A percentile compares a stretch with the other conserved stretches of the same genome.
Conservation (phyloP, 2,329 filamentous ascomycete species). For the Aurifilum marmelostoma region DNA sequence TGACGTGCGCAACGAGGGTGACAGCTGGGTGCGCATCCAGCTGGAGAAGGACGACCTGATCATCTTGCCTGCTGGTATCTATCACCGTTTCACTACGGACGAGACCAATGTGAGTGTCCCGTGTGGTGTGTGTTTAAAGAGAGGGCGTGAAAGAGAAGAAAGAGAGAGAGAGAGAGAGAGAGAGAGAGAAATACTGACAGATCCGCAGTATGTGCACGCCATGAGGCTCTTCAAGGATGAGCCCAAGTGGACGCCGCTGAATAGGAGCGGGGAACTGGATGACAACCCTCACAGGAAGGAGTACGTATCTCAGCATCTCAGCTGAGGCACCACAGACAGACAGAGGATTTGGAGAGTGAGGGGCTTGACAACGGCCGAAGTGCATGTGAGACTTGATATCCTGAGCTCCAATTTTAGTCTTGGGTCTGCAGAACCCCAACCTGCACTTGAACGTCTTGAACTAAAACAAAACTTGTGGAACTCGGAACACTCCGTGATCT, state of each 20-base stretch:
- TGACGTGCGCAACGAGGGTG: slow-evolving; percentile 80
- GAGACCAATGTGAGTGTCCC: slow-evolving; percentile 74
- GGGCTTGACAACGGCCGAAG: neutral
- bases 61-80: slow-evolving; percentile 92
- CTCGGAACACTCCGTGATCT: neutral
- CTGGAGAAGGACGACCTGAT: slow-evolving; percentile 88
- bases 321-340: slow-evolving; percentile 18
- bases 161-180: too few relatives aligned
- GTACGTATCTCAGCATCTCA: slow-evolving; percentile 64
- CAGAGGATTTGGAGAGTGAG: neutral
- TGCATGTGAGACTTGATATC: neutral
- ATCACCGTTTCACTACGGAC: slow-evolving; percentile 96
- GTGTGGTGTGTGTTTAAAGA: slow-evolving; percentile 3
- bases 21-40: slow-evolving; percentile 86
- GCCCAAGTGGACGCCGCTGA: slow-evolving; percentile 96
- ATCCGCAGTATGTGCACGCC: slow-evolving; percentile 81
- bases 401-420: neutral
- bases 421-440: neutral
- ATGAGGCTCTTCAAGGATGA: slow-evolving; percentile 98
- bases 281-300: slow-evolving; percentile 75
- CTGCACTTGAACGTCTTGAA: neutral
- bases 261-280: slow-evolving; percentile 78
- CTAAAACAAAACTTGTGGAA: neutral
- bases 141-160: too few relatives aligned
- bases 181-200: neutral